Conservation (phyloP, 495 filamentous ascomycete species). For the Tuber brumale region DNA sequence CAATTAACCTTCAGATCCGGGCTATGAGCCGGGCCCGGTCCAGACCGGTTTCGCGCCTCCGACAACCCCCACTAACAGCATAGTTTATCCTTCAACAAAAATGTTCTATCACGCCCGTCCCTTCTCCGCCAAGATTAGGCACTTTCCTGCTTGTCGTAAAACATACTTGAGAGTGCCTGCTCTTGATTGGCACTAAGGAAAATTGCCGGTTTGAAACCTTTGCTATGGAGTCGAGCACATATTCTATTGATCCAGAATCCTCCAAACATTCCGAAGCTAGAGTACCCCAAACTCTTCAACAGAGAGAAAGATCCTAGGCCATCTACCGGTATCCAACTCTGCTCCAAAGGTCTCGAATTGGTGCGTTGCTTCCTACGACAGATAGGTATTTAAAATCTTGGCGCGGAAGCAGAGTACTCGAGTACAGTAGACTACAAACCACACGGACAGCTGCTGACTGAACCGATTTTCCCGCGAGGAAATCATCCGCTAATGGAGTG, state of each 20-base stretch:
- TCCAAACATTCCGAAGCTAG: background rate
- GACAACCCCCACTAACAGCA: background rate
- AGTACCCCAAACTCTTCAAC: background rate
- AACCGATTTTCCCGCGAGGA: no score
- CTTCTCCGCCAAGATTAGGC: background rate
- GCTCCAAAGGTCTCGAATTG: background rate
- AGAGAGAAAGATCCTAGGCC: background rate
- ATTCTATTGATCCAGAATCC: background rate
- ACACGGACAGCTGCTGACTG: no score
- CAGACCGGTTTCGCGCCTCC: background rate
- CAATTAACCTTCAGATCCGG: background rate
- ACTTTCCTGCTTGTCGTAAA: background rate
- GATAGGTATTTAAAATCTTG: background rate
- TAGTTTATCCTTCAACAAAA: background rate
- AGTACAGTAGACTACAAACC: no score
- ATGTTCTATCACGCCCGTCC: background rate
- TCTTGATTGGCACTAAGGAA: background rate
- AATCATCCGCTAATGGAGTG: no score
- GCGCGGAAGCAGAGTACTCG: background rate
- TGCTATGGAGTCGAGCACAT: background rate
- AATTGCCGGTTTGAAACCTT: background rate
- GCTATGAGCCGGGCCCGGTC: background rate
- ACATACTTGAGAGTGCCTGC: background rate
- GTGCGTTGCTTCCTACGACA: background rate
- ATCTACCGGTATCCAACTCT: background rate